A percentile compares a stretch with the other conserved stretches of the same genome.
phyloP scores from a whole-genome alignment of 2,329 filamentous ascomycete genomes.

The Ilyonectria robusta region DNA sequence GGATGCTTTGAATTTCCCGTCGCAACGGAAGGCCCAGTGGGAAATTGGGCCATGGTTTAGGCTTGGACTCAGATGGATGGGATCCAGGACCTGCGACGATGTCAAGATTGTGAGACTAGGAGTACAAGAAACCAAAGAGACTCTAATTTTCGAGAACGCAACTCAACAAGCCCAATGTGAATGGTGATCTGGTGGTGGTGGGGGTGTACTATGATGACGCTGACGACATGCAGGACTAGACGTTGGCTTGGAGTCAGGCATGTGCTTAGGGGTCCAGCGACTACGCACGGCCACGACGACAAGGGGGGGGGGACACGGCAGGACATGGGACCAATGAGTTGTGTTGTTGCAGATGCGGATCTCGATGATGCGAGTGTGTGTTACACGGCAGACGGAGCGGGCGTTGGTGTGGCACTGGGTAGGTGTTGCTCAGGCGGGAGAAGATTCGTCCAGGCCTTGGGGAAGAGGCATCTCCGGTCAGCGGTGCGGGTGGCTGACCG shows the following conservation, averaged over 20 bases:
- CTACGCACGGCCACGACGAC: background rate
- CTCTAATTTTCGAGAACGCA: conserved; percentile 18
- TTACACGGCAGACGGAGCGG: conserved; percentile 39
- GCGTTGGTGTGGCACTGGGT: conserved; percentile 26
- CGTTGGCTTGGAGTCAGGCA: background rate
- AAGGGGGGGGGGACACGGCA: conserved; percentile 1
- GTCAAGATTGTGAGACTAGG: conserved; percentile 9
- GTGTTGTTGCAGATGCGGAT: conserved; percentile 43
- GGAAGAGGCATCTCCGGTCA: conserved; percentile 18
- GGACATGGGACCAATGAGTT: conserved; percentile 23
- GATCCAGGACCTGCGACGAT: conserved; percentile 16
- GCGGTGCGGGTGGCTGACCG: conserved; percentile 20
- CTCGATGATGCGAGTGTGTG: conserved; percentile 45
- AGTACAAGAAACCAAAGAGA: conserved; percentile 29
- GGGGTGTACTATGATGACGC: conserved; percentile 5
- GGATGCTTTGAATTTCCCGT: conserved; percentile 6
- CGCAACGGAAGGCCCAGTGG: conserved; percentile 4
- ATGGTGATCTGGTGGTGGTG: background rate
- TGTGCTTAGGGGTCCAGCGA: conserved; percentile 4
- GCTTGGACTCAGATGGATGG: background rate
- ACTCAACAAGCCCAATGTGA: conserved; percentile 8
- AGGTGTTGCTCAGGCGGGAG: conserved; percentile 4
- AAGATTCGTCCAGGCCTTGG: conserved; percentile 11
- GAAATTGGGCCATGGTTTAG: conserved; percentile 9
- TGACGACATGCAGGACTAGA: conserved; percentile 1